Evolutionary conservation across 306 rosid species (phyloP).

Genomic region (Gynostemma pentaphyllum): DNA sequence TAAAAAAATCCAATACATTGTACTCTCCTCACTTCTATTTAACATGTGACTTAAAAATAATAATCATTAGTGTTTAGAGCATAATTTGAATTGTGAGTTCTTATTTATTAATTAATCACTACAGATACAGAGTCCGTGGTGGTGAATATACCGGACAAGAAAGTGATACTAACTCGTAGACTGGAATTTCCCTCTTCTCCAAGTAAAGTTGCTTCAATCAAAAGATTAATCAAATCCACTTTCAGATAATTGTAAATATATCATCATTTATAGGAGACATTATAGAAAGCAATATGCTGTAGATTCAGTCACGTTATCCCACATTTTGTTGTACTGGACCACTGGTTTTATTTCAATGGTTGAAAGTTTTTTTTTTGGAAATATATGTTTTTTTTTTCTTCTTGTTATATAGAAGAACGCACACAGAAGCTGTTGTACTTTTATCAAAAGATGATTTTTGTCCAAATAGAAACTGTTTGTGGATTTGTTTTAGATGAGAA

Average conservation of each 20-base stretch:
- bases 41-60: no score
- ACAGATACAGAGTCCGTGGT: constrained; percentile 55
- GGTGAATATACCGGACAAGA: constrained; percentile 57
- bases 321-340: background rate
- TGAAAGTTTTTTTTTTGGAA: background rate
- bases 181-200: background rate
- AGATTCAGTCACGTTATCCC: background rate
- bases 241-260: background rate
- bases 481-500: background rate
- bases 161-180: constrained; percentile 49
- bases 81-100: no score
- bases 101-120: constrained; percentile 14
- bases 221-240: background rate
- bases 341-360: no score
- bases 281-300: no score
- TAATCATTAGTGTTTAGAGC: background rate
- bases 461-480: background rate
- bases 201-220: background rate
- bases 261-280: background rate
- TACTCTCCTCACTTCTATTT: no score
- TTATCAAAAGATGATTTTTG: background rate
- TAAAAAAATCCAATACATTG: no score
- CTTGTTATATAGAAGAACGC: no score
- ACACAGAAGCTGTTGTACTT: background rate
- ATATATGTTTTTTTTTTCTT: background rate